Evolutionary conservation across 768 basidiomycete species (phyloP).

Genomic region (Podaxis sp.): DNA sequence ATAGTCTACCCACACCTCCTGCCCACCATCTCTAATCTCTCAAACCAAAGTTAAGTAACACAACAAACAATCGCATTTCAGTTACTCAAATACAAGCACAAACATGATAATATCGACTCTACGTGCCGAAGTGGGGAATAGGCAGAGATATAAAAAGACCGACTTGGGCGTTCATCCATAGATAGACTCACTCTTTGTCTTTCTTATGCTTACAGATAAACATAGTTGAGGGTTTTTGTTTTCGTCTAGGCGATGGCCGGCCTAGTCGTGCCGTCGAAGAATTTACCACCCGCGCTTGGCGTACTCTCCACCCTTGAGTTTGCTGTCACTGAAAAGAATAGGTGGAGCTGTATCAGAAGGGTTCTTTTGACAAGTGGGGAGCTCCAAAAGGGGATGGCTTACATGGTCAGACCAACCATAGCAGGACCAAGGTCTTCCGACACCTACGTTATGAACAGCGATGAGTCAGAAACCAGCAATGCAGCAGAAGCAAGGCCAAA

Average conservation of each 20-base stretch:
- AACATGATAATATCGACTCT: background rate
- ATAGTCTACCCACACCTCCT: background rate
- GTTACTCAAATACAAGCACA: background rate
- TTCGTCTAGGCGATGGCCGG: background rate
- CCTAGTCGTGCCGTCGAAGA: background rate
- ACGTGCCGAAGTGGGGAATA: background rate
- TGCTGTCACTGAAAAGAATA: slow-evolving; percentile 42
- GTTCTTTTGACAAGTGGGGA: background rate
- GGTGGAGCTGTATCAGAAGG: background rate
- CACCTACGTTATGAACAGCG: slow-evolving; percentile 34
- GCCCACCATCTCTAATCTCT: background rate
- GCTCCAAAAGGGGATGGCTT: slow-evolving; percentile 22
- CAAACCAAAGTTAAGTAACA: background rate
- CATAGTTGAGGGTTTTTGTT: background rate
- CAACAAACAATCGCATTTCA: background rate
- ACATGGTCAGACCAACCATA: slow-evolving; percentile 96
- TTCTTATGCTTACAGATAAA: background rate
- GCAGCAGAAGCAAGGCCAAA: slow-evolving; percentile 7
- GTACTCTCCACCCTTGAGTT: slow-evolving; percentile 66
- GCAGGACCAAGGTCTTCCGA: slow-evolving; percentile 82
- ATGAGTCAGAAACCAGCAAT: background rate
- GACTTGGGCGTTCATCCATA: background rate
- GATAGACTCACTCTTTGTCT: background rate
- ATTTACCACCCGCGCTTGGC: slow-evolving; percentile 65
- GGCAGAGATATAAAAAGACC: background rate